A percentile compares a stretch with the other conserved stretches of the same genome.
Conservation (phyloP, 1,284 basidiomycete species). For the Ceratobasidium sp. region DNA sequence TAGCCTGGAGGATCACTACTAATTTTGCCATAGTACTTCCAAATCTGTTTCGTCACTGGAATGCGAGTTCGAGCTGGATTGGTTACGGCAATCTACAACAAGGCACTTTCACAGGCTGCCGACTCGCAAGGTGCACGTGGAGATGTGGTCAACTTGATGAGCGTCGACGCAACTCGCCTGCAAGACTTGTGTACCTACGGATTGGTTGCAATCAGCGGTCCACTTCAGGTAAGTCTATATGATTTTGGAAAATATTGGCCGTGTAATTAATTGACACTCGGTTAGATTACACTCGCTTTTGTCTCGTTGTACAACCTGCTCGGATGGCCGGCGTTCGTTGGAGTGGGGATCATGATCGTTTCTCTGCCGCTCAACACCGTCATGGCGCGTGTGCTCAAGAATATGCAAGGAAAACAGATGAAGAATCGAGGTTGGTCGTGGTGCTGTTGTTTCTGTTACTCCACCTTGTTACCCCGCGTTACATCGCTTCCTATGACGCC, state of each 20-base stretch:
- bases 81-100: slow-evolving; percentile 84
- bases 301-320: slow-evolving; percentile 86
- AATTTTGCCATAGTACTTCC: slow-evolving; percentile 68
- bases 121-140: slow-evolving; percentile 82
- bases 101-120: slow-evolving; percentile 83
- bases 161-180: slow-evolving; percentile 82
- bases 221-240: slow-evolving; percentile 60
- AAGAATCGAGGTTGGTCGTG: slow-evolving; percentile 69
- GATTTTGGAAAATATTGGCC: slow-evolving; percentile 32
- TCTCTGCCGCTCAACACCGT: slow-evolving; percentile 81
- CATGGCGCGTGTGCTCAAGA: slow-evolving; percentile 78
- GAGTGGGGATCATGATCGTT: slow-evolving; percentile 89
- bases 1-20: neutral
- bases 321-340: slow-evolving; percentile 91
- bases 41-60: slow-evolving; percentile 80
- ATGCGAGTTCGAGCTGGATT: slow-evolving; percentile 92
- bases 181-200: slow-evolving; percentile 88
- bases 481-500: too few species aligned
- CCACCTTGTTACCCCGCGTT: too few species aligned
- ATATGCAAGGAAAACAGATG: slow-evolving; percentile 88
- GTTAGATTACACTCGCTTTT: slow-evolving; percentile 85
- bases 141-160: slow-evolving; percentile 95
- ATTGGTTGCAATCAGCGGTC: slow-evolving; percentile 71
- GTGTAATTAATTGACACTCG: slow-evolving; percentile 49
- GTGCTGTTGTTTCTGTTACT: neutral